These are phyloP conservation scores for Davidsoniella virescens DNA, from an alignment of 2,329 filamentous ascomycete genomes.

Conservation along the genomic window DNA sequence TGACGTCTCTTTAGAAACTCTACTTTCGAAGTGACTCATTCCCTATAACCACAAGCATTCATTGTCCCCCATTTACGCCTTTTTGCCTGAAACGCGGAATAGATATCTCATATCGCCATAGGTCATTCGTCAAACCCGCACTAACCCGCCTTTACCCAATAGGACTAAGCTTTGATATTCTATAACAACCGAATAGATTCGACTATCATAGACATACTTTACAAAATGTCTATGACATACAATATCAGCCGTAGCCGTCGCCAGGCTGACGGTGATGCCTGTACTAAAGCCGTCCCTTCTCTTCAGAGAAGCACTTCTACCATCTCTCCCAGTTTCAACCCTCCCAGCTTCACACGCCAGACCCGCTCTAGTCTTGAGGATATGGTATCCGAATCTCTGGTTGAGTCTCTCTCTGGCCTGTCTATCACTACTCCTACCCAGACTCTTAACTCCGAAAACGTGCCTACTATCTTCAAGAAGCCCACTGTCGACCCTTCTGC, in stretches of 20 bases:
- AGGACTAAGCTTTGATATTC: too few species aligned
- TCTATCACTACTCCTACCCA: conserved; percentile 16
- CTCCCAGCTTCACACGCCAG: conserved; percentile 43
- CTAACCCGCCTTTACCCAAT: too few species aligned
- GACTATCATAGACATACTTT: conserved; percentile 6
- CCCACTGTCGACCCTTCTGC: conserved; percentile 18
- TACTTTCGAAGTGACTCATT: too few species aligned
- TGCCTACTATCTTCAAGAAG: conserved; percentile 6
- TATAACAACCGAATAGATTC: too few species aligned
- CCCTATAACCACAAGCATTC: too few species aligned
- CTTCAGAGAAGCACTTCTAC: conserved; percentile 19
- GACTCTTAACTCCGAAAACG: background rate
- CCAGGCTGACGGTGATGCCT: conserved; percentile 20
- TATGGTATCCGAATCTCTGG: conserved; percentile 50
- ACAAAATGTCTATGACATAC: conserved; percentile 14
- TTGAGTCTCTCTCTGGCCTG: conserved; percentile 38
- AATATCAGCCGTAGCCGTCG: conserved; percentile 16
- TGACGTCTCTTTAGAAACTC: too few species aligned
- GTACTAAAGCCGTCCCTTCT: conserved; percentile 17
- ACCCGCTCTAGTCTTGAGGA: conserved; percentile 56
- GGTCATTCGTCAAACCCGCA: too few species aligned
- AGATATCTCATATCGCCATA: too few species aligned
- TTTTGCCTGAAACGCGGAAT: too few species aligned
- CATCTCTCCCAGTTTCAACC: conserved; percentile 28
- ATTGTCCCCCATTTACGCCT: too few species aligned